phyloP scores from a whole-genome alignment of 1,284 basidiomycete species.

The Ustilago trichophora region DNA sequence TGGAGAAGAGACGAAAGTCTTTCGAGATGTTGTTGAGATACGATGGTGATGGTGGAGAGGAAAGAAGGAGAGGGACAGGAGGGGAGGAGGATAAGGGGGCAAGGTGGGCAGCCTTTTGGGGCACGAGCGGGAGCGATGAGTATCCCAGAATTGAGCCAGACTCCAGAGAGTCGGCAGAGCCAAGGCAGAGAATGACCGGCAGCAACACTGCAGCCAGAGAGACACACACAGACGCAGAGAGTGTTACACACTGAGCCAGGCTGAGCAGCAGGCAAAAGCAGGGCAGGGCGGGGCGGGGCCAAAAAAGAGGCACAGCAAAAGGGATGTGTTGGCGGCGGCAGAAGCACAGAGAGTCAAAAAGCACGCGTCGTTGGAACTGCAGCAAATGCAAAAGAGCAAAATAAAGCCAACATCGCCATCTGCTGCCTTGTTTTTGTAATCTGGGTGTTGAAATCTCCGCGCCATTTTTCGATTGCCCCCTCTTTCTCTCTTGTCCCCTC shows the following conservation, averaged over 20 bases:
- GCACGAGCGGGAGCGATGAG: not conserved
- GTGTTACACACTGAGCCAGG: not conserved
- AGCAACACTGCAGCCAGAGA: too few species aligned
- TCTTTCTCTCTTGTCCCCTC: too few species aligned
- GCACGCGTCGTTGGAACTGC: too few species aligned
- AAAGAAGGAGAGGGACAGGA: conserved; percentile 16
- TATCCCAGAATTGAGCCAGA: conserved; percentile 16
- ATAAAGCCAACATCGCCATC: not conserved
- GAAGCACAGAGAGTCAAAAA: not conserved
- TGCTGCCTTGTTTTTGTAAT: conserved; percentile 6
- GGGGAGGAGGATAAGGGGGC: conserved; percentile 5
- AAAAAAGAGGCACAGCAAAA: not conserved
- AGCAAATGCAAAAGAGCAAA: too few species aligned
- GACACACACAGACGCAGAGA: too few species aligned
- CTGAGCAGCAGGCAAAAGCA: not conserved
- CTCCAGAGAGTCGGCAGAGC: not conserved
- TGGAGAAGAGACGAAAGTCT: conserved; percentile 14
- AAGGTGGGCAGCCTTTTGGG: conserved; percentile 14
- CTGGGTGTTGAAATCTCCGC: not conserved
- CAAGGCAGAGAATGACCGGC: not conserved
- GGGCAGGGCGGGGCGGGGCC: conserved; percentile 1
- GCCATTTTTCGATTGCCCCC: too few species aligned
- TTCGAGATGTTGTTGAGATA: too few species aligned
- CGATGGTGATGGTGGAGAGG: conserved; percentile 44
- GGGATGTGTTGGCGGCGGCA: too few species aligned